phyloP scores from a whole-genome alignment of 2,329 filamentous ascomycete genomes.

The Aspergillus floridensis region DNA sequence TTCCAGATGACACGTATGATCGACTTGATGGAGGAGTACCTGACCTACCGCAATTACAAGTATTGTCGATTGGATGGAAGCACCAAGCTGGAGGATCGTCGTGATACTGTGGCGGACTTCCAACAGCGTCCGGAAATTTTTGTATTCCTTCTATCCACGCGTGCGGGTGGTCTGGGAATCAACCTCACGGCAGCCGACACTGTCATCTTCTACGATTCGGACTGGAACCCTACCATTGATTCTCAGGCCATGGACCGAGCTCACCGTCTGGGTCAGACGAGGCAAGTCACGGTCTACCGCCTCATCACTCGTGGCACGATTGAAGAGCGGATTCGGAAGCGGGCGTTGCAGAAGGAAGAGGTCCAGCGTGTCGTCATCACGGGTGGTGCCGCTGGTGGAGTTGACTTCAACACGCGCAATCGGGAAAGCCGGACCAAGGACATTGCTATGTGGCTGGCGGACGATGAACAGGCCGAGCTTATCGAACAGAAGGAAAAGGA shows the following conservation, averaged over 20 bases:
- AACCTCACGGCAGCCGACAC: slow-evolving; percentile 95
- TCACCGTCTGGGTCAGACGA: slow-evolving; percentile 93
- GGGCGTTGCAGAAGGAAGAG: slow-evolving; percentile 96
- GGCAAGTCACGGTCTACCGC: slow-evolving; percentile 94
- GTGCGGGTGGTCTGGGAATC: slow-evolving; percentile 96
- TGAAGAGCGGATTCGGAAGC: slow-evolving; percentile 95
- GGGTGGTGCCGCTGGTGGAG: slow-evolving; percentile 75
- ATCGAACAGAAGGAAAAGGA: slow-evolving; percentile 93
- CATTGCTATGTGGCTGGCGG: slow-evolving; percentile 97
- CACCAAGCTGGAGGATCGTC: slow-evolving; percentile 93
- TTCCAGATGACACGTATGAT: slow-evolving; percentile 99
- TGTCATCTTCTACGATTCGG: slow-evolving; percentile 98
- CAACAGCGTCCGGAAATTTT: slow-evolving; percentile 93
- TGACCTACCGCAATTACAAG: slow-evolving; percentile 98
- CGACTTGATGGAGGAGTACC: slow-evolving; percentile 97
- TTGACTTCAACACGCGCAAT: slow-evolving; percentile 92
- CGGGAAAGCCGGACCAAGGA: slow-evolving; percentile 95
- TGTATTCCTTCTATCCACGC: slow-evolving; percentile 92
- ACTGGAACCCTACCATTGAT: slow-evolving; percentile 99
- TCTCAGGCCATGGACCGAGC: slow-evolving; percentile 98
- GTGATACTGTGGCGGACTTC: slow-evolving; percentile 95
- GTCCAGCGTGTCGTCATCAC: slow-evolving; percentile 96
- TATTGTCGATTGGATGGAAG: slow-evolving; percentile 95
- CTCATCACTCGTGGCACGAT: slow-evolving; percentile 96
- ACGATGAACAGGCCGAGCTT: slow-evolving; percentile 91